phyloP scores from a whole-genome alignment of 2,329 filamentous ascomycete genomes.

The Cercospora janseana region DNA sequence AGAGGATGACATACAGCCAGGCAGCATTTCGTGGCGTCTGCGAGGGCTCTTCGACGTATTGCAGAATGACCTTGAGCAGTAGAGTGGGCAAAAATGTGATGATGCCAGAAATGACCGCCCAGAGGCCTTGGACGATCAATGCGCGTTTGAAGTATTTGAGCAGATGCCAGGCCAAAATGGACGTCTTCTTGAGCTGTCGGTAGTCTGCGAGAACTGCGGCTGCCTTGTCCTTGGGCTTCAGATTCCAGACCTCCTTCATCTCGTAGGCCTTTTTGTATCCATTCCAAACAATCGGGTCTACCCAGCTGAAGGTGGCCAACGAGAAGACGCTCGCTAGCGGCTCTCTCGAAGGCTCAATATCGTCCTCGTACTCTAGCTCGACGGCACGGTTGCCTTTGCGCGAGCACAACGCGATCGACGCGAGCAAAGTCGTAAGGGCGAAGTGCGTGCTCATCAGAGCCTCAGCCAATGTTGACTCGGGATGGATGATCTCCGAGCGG shows the following conservation, averaged over 20 bases:
- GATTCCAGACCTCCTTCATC: conserved; percentile 85
- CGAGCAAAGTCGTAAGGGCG: conserved; percentile 68
- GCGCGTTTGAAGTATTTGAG: conserved; percentile 77
- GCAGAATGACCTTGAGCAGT: conserved; percentile 82
- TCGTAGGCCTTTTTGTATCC: conserved; percentile 84
- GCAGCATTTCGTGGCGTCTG: conserved; percentile 78
- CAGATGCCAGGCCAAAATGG: conserved; percentile 74
- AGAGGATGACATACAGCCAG: conserved; percentile 90
- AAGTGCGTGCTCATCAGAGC: conserved; percentile 72
- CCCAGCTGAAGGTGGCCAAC: conserved; percentile 82
- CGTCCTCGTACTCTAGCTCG: conserved; percentile 82
- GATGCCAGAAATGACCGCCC: conserved; percentile 75
- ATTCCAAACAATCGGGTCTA: conserved; percentile 82
- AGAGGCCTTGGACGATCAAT: conserved; percentile 72
- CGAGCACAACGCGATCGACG: conserved; percentile 73
- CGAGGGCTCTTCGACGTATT: conserved; percentile 85
- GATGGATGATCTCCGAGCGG: conserved; percentile 80
- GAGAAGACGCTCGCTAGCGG: conserved; percentile 86
- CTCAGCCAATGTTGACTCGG: conserved; percentile 61
- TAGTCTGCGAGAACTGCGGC: conserved; percentile 76
- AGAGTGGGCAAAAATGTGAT: conserved; percentile 91
- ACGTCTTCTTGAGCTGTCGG: conserved; percentile 79
- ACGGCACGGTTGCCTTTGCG: conserved; percentile 91
- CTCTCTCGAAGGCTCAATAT: conserved; percentile 81
- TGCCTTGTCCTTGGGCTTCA: conserved; percentile 84